Conservation (phyloP, 2,329 filamentous ascomycete genomes). For the Lasiodiplodia citricola region DNA sequence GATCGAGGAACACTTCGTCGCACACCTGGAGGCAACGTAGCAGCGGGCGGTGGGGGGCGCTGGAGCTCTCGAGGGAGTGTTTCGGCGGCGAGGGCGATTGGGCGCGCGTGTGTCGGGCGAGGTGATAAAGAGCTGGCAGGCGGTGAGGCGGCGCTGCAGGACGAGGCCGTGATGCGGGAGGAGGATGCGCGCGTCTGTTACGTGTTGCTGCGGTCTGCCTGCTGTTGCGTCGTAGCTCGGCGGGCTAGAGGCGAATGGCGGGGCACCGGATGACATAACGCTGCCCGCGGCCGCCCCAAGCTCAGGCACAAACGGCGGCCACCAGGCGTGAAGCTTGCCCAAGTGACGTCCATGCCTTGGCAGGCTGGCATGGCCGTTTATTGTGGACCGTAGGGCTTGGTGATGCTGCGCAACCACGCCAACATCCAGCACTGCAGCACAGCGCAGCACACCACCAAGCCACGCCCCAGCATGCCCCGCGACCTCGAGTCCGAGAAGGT, state of each 20-base stretch:
- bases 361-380: conserved; percentile 5
- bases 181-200: conserved; percentile 18
- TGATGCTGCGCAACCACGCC: conserved; percentile 9
- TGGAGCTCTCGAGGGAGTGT: conserved; percentile 20
- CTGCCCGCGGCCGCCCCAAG: not conserved
- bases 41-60: conserved; percentile 8
- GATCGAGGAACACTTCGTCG: conserved; percentile 34
- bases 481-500: conserved; percentile 46
- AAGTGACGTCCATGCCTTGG: conserved; percentile 17
- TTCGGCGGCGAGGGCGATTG: conserved; percentile 14
- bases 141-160: conserved; percentile 5
- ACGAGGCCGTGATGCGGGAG: not conserved
- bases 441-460: not conserved
- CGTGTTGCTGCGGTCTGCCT: conserved; percentile 7
- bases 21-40: conserved; percentile 23
- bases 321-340: not conserved
- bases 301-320: not conserved
- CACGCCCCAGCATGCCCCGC: conserved; percentile 45
- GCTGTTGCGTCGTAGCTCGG: conserved; percentile 1
- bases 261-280: conserved; percentile 11
- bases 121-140: conserved; percentile 10
- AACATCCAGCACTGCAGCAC: not conserved
- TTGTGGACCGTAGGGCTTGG: conserved; percentile 21
- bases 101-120: not conserved
- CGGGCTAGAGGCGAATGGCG: not conserved